Evolutionary conservation across 768 basidiomycete genomes (phyloP).

Genomic region (Pleurotus giganteus): DNA sequence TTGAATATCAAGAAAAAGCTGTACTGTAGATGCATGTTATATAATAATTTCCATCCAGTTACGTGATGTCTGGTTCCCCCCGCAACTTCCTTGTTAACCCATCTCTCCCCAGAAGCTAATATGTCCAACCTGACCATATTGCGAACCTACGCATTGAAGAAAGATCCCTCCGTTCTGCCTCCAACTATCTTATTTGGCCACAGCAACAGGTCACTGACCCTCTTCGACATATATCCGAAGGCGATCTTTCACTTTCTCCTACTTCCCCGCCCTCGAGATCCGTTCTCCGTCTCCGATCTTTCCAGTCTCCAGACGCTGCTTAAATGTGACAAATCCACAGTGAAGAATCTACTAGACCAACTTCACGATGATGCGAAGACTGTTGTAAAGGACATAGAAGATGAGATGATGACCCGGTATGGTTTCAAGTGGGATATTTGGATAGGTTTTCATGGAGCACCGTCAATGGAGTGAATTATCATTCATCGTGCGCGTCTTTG

Average conservation of each 20-base stretch:
- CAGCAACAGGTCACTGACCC: conserved; percentile 52
- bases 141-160: conserved; percentile 54
- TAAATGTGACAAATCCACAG: conserved; percentile 48
- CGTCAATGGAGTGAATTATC: conserved; percentile 77
- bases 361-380: conserved; percentile 56
- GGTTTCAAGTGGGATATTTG: conserved; percentile 77
- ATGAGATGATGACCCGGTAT: conserved; percentile 76
- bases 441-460: conserved; percentile 82
- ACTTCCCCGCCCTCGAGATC: conserved; percentile 58
- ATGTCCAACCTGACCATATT: conserved; percentile 56
- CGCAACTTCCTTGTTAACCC: too few species aligned
- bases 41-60: too few species aligned
- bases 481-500: conserved; percentile 1
- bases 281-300: conserved; percentile 35
- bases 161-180: conserved; percentile 51
- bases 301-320: conserved; percentile 56
- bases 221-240: conserved; percentile 80
- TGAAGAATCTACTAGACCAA: conserved; percentile 49
- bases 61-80: too few species aligned
- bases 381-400: conserved; percentile 60
- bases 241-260: conserved; percentile 87
- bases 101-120: too few species aligned
- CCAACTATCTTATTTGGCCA: conserved; percentile 58
- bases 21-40: not conserved
- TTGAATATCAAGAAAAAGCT: too few species aligned